A percentile compares a stretch with the other conserved stretches of the same genome.
These are phyloP conservation scores for Aureobasidium sp. DNA, from an alignment of 2,329 filamentous ascomycete genomes.

Conservation along the genomic window DNA sequence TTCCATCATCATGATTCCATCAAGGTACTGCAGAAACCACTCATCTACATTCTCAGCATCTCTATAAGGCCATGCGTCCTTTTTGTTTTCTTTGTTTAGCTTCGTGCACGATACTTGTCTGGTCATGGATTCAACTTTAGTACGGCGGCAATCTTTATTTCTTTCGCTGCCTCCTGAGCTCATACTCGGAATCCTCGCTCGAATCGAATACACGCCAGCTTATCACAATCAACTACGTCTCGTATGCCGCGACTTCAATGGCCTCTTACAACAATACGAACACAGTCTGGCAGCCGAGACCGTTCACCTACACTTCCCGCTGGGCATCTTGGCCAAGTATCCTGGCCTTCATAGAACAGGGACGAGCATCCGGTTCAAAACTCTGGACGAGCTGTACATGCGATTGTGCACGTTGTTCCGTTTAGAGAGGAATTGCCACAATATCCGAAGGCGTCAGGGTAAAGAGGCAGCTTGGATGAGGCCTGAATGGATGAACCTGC, in stretches of 20 bases:
- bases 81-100: not conserved
- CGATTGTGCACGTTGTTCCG: constrained; percentile 16
- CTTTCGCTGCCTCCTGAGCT: constrained; percentile 22
- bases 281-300: constrained; percentile 21
- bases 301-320: constrained; percentile 14
- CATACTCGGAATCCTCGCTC: constrained; percentile 17
- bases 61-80: not conserved
- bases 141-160: not conserved
- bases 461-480: constrained; percentile 24
- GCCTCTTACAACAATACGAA: constrained; percentile 22
- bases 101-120: not conserved
- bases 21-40: not conserved
- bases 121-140: not conserved
- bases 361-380: constrained; percentile 16
- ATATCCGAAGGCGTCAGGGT: constrained; percentile 18
- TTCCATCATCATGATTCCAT: not conserved
- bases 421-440: constrained; percentile 22
- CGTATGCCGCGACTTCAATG: constrained; percentile 20
- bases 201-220: constrained; percentile 21
- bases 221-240: constrained; percentile 19
- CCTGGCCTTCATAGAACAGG: constrained; percentile 13
- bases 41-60: not conserved
- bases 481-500: constrained; percentile 23
- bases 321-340: constrained; percentile 17
- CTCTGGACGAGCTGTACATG: constrained; percentile 16